These are phyloP conservation scores for Ilex asprella DNA, from an alignment of 257 asterid species.

Conservation along the genomic window DNA sequence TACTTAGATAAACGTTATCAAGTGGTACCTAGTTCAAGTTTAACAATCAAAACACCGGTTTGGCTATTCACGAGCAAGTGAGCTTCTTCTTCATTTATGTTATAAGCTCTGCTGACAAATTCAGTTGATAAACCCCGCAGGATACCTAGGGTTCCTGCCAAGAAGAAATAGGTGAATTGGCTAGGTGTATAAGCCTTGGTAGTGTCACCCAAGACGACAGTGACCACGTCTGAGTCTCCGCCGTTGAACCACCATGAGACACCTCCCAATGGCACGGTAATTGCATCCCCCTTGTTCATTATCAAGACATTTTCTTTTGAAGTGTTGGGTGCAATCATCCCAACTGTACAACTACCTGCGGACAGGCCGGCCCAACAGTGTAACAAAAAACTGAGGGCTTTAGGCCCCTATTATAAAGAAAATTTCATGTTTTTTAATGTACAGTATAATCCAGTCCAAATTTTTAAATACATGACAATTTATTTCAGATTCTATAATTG, in stretches of 20 bases:
- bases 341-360: constrained; percentile 36
- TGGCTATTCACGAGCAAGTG: constrained; percentile 26
- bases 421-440: too few species aligned
- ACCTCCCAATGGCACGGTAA: constrained; percentile 20
- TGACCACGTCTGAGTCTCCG: constrained; percentile 19
- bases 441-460: too few species aligned
- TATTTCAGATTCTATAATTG: too few species aligned
- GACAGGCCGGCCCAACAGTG: too few species aligned
- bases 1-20: too few species aligned
- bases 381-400: too few species aligned
- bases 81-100: constrained; percentile 8
- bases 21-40: constrained; percentile 1
- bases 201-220: constrained; percentile 32
- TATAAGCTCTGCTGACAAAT: constrained; percentile 18
- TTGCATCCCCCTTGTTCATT: constrained; percentile 26
- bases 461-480: too few species aligned
- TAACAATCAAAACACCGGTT: constrained; percentile 7
- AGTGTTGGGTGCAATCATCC: constrained; percentile 22
- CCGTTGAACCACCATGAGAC: constrained; percentile 47
- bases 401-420: too few species aligned
- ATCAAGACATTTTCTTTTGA: constrained; percentile 18
- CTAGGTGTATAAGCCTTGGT: constrained; percentile 9
- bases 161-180: constrained; percentile 22
- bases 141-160: constrained; percentile 26
- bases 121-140: constrained; percentile 31